Evolutionary conservation across 495 filamentous ascomycete species (phyloP), one percentile per base, ranked within the genome.

Genomic region (Clohesyomyces aquaticus): DNA sequence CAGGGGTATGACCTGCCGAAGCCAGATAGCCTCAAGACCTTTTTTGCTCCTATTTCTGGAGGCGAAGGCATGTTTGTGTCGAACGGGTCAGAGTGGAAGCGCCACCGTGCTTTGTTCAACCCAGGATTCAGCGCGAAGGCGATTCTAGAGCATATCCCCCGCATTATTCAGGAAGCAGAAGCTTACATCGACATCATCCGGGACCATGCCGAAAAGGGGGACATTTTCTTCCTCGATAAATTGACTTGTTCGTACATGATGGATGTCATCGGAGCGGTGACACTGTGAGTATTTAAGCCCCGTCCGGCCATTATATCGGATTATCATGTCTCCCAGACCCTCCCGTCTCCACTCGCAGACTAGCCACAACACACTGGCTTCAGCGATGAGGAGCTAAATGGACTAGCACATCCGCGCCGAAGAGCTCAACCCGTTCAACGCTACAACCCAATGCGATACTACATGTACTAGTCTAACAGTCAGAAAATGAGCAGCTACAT

Each of bases 381-480:
- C 32, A 6, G 32, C 32, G 6, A 38, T 38, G 32, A 38, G 32
- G 14, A 53, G 27, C 21, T 12, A 27, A 26, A n/a, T 35, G 6
- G 6, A 28, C 8, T 22, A 26, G n/a, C 45, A 47, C 21, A 47
- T 47, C 8, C 45, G 45, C 4, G 45, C 8, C 4, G 45, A 47
- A 18, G 45, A 47, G 45, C 4, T 47, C 8, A 47, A 47, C n/a
- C 45, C 45, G 18, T 47, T 47, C 45, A 47, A 23, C 45, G 45
- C 45, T 47, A 47, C 45, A 47, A 47, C 45, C 45, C 45, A 23
- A 47, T 47, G 45, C 45, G 21, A 8, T n/a, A 6, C 8, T 8
- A 8, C 18, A 47, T n/a, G 45, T 6, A 47, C 6, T 38, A 14
- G 32, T 38, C 6, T 38, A 38, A 38, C 14, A 14, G 32, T 6